phyloP scores from a whole-genome alignment of 371 early-diverging fungal genomes.

The Blakeslea trispora region DNA sequence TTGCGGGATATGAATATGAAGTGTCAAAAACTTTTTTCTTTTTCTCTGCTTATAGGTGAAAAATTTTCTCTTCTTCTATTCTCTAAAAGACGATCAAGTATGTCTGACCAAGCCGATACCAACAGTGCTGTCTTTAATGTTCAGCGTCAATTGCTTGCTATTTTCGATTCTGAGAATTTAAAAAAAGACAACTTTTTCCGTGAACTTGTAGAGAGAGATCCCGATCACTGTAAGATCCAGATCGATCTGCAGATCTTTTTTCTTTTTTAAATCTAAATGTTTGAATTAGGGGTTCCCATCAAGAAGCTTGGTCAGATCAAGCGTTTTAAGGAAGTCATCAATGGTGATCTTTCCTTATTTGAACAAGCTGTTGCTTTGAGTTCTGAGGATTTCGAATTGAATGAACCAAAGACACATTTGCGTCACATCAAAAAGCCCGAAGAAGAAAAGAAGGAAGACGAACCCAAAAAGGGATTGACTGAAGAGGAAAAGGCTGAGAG shows the following conservation, averaged over 20 bases:
- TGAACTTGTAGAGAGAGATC: conserved; percentile 42
- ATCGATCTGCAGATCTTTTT: neutral
- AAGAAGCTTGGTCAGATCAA: conserved; percentile 45
- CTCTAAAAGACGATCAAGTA: too few relatives aligned
- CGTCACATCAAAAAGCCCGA: conserved; percentile 20
- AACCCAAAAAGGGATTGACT: conserved; percentile 3
- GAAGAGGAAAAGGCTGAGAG: conserved; percentile 5
- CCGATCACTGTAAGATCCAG: conserved; percentile 42
- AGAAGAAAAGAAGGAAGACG: conserved; percentile 14
- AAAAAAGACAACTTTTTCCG: conserved; percentile 46
- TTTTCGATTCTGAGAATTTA: conserved; percentile 40
- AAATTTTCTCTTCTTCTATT: too few relatives aligned
- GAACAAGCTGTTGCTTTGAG: conserved; percentile 31
- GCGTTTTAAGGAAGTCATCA: conserved; percentile 41
- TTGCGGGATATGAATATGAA: neutral
- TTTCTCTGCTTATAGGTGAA: too few relatives aligned
- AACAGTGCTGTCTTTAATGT: conserved; percentile 20
- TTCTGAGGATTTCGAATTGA: conserved; percentile 32
- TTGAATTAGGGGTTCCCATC: conserved; percentile 52
- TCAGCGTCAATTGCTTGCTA: conserved; percentile 30
- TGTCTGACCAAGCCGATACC: neutral
- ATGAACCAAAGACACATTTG: conserved; percentile 45
- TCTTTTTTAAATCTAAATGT: conserved; percentile 1
- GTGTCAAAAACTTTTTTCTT: neutral
- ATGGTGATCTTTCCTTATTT: conserved; percentile 35